Base-by-base conservation (phyloP, 768 basidiomycete species). In the Boletus huronensis region DNA sequence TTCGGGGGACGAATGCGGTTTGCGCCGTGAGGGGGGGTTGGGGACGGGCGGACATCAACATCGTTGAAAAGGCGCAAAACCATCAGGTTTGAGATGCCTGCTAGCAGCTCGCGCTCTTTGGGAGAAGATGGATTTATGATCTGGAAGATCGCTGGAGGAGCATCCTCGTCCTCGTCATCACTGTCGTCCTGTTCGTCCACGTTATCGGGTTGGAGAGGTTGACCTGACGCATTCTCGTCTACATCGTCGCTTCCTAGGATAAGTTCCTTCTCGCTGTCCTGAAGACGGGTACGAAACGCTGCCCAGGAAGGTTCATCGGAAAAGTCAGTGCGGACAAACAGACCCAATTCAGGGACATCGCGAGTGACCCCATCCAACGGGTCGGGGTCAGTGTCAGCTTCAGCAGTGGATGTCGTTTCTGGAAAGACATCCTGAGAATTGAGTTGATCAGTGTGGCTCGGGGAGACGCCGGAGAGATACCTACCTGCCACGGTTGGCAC, bases 281-380 rank as follows among this genome's bases (percentile, higher is more conserved):
- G 74, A 11, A 92, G 71, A 53, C 75, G 75, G 5, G 64, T 58
- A 52, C 67, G 70, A 67, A 90, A 88, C 0, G 67, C 57, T 13
- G 72, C 63, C 89, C 89, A 91, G 1, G 88, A 81, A 7, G 74
- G 72, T 32, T 90, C 85, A 64, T 87, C 70, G 9, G 82, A 76
- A 65, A 79, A 90, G 62, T 91, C 87, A 10, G 88, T 85, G 36
- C 90, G 83, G n/a, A 91, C 64, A 43, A 91, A 64, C 54, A 90
- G 61, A 14, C 87, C 87, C 39, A 82, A 61, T 53, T 81, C 80
- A 1, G 75, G 75, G 7, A 72, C 76, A 23, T 81, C 75, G 21
- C 72, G 66, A 31, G 79, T 58, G 47, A 73, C 57, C 11, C 63
- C 65, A 66, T 88, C 86, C 55, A 80, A 64, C 2, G 80, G 80